These are phyloP conservation scores for Sphaerobolus stellatus DNA, from an alignment of 1,284 basidiomycete species.

Conservation along the genomic window DNA sequence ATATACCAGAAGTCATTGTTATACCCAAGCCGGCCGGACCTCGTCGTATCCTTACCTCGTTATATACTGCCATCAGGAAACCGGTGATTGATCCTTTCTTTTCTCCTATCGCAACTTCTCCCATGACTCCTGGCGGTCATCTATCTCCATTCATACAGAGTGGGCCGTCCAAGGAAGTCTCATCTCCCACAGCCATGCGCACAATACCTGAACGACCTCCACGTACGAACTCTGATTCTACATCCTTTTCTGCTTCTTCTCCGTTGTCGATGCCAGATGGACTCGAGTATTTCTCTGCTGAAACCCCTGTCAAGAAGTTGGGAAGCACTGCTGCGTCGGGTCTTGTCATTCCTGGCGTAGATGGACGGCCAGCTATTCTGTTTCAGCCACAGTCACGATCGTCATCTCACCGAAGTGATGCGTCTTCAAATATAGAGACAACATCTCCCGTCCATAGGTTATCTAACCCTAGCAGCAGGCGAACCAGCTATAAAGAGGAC, in stretches of 20 bases:
- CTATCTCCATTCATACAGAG: slow-evolving; percentile 40
- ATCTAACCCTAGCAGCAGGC: too few relatives aligned
- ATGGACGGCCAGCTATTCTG: slow-evolving; percentile 93
- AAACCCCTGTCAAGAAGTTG: slow-evolving; percentile 59
- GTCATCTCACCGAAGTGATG: neutral
- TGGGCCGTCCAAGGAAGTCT: slow-evolving; percentile 32
- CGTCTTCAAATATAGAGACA: too few relatives aligned
- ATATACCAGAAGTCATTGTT: slow-evolving; percentile 83
- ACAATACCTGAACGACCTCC: slow-evolving; percentile 58
- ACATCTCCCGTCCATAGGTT: too few relatives aligned
- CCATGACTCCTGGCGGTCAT: slow-evolving; percentile 61
- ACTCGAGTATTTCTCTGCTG: slow-evolving; percentile 84
- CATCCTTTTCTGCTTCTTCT: slow-evolving; percentile 58
- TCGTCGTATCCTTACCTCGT: slow-evolving; percentile 82
- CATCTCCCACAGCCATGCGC: slow-evolving; percentile 45
- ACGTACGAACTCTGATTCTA: slow-evolving; percentile 36
- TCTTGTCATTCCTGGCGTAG: slow-evolving; percentile 87
- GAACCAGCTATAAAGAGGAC: too few relatives aligned
- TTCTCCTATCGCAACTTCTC: slow-evolving; percentile 88
- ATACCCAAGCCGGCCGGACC: slow-evolving; percentile 95
- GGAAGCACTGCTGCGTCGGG: slow-evolving; percentile 82
- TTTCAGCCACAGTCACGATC: slow-evolving; percentile 69
- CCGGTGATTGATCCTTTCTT: slow-evolving; percentile 89
- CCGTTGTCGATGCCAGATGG: slow-evolving; percentile 75
- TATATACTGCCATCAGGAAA: slow-evolving; percentile 83